These are phyloP conservation scores for Globisporangium takayamanum DNA, from an alignment of 352 stramenopile genomes.

Conservation along the genomic window DNA sequence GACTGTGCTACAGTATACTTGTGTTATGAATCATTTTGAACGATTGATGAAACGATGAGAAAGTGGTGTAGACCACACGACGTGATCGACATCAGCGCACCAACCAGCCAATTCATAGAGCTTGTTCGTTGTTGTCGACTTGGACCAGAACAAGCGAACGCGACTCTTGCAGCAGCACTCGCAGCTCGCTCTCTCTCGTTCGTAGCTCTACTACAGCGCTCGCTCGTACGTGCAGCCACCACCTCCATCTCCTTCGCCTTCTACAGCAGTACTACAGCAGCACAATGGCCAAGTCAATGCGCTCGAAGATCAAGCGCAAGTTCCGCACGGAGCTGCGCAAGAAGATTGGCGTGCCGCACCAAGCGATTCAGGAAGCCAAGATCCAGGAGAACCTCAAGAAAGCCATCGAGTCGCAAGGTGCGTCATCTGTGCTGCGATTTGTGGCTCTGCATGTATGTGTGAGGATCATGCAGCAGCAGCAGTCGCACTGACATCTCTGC, in stretches of 20 bases:
- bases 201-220: no score
- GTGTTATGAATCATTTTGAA: no score
- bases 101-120: no score
- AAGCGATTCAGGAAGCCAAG: constrained; percentile 60
- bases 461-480: no score
- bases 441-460: not conserved
- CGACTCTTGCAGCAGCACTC: no score
- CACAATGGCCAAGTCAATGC: constrained; percentile 84
- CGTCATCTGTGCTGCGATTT: not conserved
- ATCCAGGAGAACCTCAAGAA: constrained; percentile 86
- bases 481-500: not conserved
- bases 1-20: no score
- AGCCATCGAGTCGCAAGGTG: constrained; percentile 60
- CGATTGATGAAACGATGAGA: no score
- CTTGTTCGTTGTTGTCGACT: no score
- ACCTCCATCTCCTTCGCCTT: not conserved
- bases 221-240: not conserved
- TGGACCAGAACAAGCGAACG: no score
- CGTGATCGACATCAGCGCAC: no score
- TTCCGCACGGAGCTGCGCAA: constrained; percentile 84
- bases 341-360: constrained; percentile 71
- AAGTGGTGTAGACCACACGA: no score
- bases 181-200: no score
- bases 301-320: constrained; percentile 88
- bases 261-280: not conserved